Base-by-base conservation (phyloP, 108 stramenopile species). In the Skeletonema potamos region DNA sequence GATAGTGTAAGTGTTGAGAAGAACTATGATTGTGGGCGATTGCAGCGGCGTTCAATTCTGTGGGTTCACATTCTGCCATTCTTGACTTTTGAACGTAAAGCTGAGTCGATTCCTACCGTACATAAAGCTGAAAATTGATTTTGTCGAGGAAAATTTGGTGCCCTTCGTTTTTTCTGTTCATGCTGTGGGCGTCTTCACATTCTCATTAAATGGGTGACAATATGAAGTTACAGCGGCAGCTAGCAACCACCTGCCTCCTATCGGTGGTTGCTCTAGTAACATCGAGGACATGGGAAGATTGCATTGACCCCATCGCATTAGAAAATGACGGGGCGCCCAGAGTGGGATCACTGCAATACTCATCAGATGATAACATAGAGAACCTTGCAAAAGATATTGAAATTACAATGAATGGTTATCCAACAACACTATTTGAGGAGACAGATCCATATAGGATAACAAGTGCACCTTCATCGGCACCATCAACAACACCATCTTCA, bases 381-480 rank as follows among this genome's bases (percentile, higher is more conserved):
- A 56, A 66, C n/a, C 27, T 60, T 24, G 59, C 59, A 6, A 7
- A 32, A 6, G 43, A 67, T 34, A 20, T 32, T 8, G 48, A 29
- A 18, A 67, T 67, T 15, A n/a, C 30, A 34, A 67, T 67, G 48
- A 27, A 67, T 30, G 66, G 66, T 29, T 17, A 13, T 24, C n/a
- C 10, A 10, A 67, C 66, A 1, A 56, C 27, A 20, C 26, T 67
- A n/a, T 67, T 67, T 56, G 66, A 67, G 66, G 66, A 67, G 46
- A 54, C 55, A 24, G 66, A 67, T 46, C 66, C 66, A 6, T 67
- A 32, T 54, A 51, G 66, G 12, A 46, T 67, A 44, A 67, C 66
- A 4, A 29, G 32, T 6, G 54, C 12, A 26, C 54, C 66, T 20
- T 56, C 66, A 33, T 67, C 66, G 33, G 48, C 54, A 34, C 66